Evolutionary conservation across 495 filamentous ascomycete genomes (phyloP), one percentile per base, ranked within the genome.

Genomic region (Penicillium arizonense): DNA sequence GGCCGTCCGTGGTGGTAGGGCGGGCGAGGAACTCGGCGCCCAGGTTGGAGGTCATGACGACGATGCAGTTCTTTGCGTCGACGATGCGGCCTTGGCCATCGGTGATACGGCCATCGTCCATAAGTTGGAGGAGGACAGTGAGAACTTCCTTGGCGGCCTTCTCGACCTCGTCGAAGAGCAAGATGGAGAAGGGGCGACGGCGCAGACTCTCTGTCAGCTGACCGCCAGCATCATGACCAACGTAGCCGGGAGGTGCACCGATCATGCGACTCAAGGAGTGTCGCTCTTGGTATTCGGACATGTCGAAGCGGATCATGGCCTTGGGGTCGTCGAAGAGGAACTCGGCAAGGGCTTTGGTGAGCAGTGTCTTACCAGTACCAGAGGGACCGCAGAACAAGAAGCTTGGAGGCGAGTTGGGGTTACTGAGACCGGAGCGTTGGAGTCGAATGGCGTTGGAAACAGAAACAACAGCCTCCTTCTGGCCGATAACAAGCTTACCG

Each of bases 301-400:
- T 98, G 72, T 98, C 94, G 76, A 98, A 92, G 13, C 94, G 89
- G 64, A 98, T 96, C 94, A 98, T 98, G 14, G 91, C 76, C 78
- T 96, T 96, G 13, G 94, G 79, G 62, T 98, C 94, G 65, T 98
- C 94, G 72, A 98, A 98, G 33, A 98, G 80, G 78, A 98, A 98
- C 68, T 98, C 94, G 39, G 94, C 94, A 9, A 98, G 80, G 8
- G 91, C 91, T 71, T 98, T 98, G 51, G 92, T 96, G 42, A 98
- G 85, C 11, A 98, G 76, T 3, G 94, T 98, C 75, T 98, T 98
- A 72, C 94, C 94, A 2, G 94, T 98, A 70, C 94, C 94, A 0
- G 93, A 97, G 8, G 94, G 94, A 74, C 94, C 94, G 62, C 94
- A 96, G 82, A 98, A 98, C 49, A 98, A 81, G 85, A 98, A 98